phyloP scores from a whole-genome alignment of 2,329 filamentous ascomycete species.

The Nigrospora osmanthi region DNA sequence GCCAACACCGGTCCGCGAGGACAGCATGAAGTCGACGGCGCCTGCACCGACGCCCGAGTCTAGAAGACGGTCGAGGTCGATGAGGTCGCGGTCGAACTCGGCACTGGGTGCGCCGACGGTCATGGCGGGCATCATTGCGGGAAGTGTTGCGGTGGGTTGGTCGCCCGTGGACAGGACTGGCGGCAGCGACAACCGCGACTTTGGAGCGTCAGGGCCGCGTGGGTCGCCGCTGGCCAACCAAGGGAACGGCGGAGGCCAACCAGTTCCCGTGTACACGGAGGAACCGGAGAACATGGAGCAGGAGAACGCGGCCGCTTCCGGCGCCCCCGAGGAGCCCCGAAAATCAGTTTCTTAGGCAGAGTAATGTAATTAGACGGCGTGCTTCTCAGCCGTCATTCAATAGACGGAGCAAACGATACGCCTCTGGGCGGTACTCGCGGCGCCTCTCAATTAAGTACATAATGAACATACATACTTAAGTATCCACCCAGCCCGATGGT shows the following conservation, averaged over 20 bases:
- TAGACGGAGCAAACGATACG: neutral
- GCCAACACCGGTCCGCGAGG: constrained; percentile 53
- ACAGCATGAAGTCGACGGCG: constrained; percentile 39
- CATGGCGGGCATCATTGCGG: constrained; percentile 78
- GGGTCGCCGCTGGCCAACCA: neutral
- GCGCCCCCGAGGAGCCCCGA: constrained; percentile 10
- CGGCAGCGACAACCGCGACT: constrained; percentile 9
- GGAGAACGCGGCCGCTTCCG: constrained; percentile 4
- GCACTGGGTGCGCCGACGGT: constrained; percentile 68
- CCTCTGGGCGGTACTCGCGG: no score
- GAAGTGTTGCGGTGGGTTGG: constrained; percentile 69
- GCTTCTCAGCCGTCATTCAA: no score
- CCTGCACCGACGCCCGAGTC: constrained; percentile 49
- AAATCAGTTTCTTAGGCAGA: constrained; percentile 23
- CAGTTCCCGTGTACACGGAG: constrained; percentile 19
- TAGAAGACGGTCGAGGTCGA: constrained; percentile 59
- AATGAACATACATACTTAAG: no score
- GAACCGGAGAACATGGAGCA: constrained; percentile 25
- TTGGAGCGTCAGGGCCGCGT: constrained; percentile 1
- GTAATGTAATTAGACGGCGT: constrained; percentile 7
- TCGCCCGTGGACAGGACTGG: constrained; percentile 50
- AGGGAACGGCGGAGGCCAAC: constrained; percentile 1
- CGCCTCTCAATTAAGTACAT: no score
- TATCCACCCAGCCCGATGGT: no score
- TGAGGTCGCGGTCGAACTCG: constrained; percentile 58